Conservation (phyloP, 192 early-diverging fungal genomes). For the Globomyces pollinis-pini region DNA sequence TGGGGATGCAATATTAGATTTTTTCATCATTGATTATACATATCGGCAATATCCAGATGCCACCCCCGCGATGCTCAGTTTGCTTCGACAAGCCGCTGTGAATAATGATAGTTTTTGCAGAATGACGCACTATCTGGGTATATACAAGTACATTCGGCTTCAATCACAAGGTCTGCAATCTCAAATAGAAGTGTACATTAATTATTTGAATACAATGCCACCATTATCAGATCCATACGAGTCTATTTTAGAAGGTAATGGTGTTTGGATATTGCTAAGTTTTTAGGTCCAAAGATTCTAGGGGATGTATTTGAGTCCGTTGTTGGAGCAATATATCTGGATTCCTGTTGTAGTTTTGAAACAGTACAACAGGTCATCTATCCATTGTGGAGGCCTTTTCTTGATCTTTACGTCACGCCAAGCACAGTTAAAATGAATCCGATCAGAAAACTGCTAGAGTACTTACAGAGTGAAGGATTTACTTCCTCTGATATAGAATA, state of each 20-base stretch:
- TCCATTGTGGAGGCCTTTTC: conserved; percentile 19
- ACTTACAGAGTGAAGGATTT: conserved; percentile 35
- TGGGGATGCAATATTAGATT: conserved; percentile 48
- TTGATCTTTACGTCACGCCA: conserved; percentile 54
- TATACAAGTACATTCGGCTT: conserved; percentile 62
- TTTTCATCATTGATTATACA: conserved; percentile 45
- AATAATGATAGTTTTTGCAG: conserved; percentile 78
- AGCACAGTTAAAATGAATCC: conserved; percentile 35
- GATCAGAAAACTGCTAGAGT: conserved; percentile 34
- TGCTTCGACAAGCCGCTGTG: conserved; percentile 77
- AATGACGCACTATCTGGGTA: conserved; percentile 49
- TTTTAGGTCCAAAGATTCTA: conserved; percentile 78
- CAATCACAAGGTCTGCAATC: too few species aligned
- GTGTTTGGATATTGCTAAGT: conserved; percentile 68
- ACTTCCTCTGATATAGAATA: conserved; percentile 31
- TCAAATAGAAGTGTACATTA: conserved; percentile 45
- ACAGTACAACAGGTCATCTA: conserved; percentile 23
- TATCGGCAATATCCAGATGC: conserved; percentile 50
- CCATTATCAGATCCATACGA: conserved; percentile 59
- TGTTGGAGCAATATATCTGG: conserved; percentile 76
- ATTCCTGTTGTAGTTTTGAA: conserved; percentile 60
- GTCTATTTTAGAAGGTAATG: conserved; percentile 74
- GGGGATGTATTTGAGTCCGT: conserved; percentile 84
- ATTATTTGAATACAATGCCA: conserved; percentile 62
- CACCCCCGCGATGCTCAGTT: conserved; percentile 64